Evolutionary conservation across 2,329 filamentous ascomycete species (phyloP), one percentile per base, ranked within the genome.

Genomic region (Cladobotryum protrusum): DNA sequence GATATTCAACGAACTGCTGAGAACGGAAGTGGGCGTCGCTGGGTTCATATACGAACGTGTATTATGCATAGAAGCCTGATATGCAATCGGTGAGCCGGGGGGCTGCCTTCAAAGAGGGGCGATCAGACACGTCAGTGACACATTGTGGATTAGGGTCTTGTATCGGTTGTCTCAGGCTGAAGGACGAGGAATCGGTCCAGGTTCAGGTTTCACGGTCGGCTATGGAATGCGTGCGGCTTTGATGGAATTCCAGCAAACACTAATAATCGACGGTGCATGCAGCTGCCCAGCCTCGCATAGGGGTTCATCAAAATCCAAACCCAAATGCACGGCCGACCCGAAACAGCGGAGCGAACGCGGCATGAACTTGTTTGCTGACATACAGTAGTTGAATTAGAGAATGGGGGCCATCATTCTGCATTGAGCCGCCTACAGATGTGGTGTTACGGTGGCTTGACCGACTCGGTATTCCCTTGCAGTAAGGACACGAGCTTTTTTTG

Each of bases 401-500:
- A 29, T 29, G 24, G 35, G 35, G 35, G 35, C 35, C 35, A n/a
- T 37, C 39, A 42, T 39, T 50, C 40, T 39, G 40, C 45, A 29
- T 24, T 32, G 24, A 35, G 37, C 45, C 8, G 32, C 40, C 33
- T 41, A 47, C 34, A 48, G 41, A 51, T 37, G 33, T 24, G 34
- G 41, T 45, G 49, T 40, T 18, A 43, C 49, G 40, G 45, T 41
- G 49, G 49, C 45, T 35, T 48, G 24, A 40, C 49, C 40, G 49
- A 48, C 33, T 45, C 24, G 41, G 42, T 20, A 9, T 43, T 35
- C 45, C 43, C 40, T 41, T 51, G 35, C 35, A 37, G 35, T 17
- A 12, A 17, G 35, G 5, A 37, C 35, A 37, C 14, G 24, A 29
- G 20, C 4, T 8, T 8, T 29, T 29, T 29, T 29, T n/a, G 2